phyloP scores from a whole-genome alignment of 2,329 filamentous ascomycete genomes.

The Apiospora koreana region DNA sequence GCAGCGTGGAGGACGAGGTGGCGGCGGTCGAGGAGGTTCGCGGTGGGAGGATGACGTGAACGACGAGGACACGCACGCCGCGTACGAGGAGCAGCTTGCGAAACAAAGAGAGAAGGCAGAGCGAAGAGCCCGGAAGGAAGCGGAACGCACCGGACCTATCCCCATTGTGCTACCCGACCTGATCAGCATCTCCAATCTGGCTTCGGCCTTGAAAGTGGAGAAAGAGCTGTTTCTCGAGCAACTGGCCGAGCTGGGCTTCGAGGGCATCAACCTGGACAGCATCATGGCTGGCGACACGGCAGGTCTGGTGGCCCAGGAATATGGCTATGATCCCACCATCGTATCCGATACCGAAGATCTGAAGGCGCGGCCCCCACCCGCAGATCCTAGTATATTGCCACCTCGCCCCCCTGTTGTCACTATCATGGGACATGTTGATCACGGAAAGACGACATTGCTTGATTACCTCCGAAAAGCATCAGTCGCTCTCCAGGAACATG shows the following conservation, averaged over 20 bases:
- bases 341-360: constrained; percentile 73
- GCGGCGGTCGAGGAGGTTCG: not conserved
- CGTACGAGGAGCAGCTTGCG: constrained; percentile 40
- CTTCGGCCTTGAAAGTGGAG: constrained; percentile 71
- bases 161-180: constrained; percentile 83
- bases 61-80: constrained; percentile 15
- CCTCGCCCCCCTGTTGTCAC: constrained; percentile 89
- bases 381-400: constrained; percentile 69
- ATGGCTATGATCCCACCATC: constrained; percentile 84
- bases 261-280: constrained; percentile 78
- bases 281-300: constrained; percentile 90
- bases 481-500: constrained; percentile 87
- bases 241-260: constrained; percentile 85
- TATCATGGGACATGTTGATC: constrained; percentile 99
- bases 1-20: constrained; percentile 7
- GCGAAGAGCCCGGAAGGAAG: constrained; percentile 41
- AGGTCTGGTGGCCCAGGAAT: constrained; percentile 86
- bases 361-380: constrained; percentile 65
- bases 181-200: constrained; percentile 84
- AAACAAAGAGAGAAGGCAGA: constrained; percentile 42
- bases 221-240: constrained; percentile 71
- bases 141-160: constrained; percentile 43
- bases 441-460: constrained; percentile 95
- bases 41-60: constrained; percentile 11
- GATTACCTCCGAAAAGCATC: constrained; percentile 94